phyloP scores from a whole-genome alignment of 768 basidiomycete species.

The Sarcodon sp. region DNA sequence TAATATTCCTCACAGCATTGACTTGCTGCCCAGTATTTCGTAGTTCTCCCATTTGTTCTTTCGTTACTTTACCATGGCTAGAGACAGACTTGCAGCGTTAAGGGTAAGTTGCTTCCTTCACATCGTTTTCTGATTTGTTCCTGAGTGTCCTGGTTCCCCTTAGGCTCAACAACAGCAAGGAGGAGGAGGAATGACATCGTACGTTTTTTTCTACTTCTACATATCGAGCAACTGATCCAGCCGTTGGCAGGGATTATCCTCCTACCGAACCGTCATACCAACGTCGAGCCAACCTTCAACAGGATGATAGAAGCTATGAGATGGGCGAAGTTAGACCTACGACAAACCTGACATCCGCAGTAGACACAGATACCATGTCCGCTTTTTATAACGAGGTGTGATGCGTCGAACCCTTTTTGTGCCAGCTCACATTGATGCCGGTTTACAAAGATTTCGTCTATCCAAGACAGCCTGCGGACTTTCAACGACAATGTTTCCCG shows the following conservation, averaged over 20 bases:
- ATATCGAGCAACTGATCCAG: conserved; percentile 6
- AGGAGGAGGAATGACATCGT: conserved; percentile 21
- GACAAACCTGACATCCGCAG: conserved; percentile 23
- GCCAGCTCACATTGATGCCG: not conserved
- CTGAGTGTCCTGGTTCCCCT: not conserved
- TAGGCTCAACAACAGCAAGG: conserved; percentile 59
- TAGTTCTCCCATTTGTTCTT: conserved; percentile 3
- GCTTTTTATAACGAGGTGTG: conserved; percentile 66
- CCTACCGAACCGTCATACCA: too few relatives aligned
- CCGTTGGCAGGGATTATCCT: too few relatives aligned
- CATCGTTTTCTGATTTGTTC: not conserved
- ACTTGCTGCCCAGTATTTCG: not conserved
- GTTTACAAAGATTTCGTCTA: conserved; percentile 26
- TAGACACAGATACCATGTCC: conserved; percentile 42
- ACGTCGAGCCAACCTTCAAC: conserved; percentile 43
- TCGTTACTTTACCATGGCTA: conserved; percentile 41
- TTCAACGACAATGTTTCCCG: conserved; percentile 33
- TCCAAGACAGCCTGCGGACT: conserved; percentile 30
- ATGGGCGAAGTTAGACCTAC: conserved; percentile 50
- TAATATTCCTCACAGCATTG: conserved; percentile 3
- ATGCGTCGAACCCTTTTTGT: not conserved
- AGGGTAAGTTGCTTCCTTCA: conserved; percentile 35
- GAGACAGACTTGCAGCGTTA: conserved; percentile 86
- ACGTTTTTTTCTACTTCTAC: not conserved
- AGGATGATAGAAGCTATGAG: conserved; percentile 56